Evolutionary conservation across 2,329 filamentous ascomycete species (phyloP).

Genomic region (Acrodontium crateriforme): DNA sequence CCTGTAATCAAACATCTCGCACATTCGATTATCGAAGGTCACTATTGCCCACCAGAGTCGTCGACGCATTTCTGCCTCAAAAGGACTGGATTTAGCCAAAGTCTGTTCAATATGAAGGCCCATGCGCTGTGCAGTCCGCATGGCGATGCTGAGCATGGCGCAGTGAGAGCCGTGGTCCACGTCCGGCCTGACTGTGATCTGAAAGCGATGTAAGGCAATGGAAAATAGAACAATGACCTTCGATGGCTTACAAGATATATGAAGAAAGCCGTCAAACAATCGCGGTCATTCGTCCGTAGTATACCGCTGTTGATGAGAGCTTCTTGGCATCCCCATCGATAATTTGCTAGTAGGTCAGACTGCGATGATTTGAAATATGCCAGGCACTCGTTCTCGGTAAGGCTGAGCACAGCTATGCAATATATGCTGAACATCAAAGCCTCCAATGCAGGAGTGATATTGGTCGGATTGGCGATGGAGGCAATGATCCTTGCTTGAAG

Average conservation of each 20-base stretch:
- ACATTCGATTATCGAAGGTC: constrained; percentile 53
- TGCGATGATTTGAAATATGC: constrained; percentile 1
- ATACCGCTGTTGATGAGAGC: constrained; percentile 31
- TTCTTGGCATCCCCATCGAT: constrained; percentile 35
- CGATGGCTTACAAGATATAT: constrained; percentile 43
- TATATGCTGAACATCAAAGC: constrained; percentile 9
- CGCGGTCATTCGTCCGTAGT: constrained; percentile 27
- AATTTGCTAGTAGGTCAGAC: constrained; percentile 2
- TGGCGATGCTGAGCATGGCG: constrained; percentile 5
- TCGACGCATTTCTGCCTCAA: constrained; percentile 9
- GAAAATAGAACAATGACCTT: no score
- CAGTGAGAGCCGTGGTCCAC: constrained; percentile 3
- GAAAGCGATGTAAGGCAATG: no score
- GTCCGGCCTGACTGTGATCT: no score
- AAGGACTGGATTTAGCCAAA: constrained; percentile 1
- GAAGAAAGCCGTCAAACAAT: constrained; percentile 38
- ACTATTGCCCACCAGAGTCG: constrained; percentile 37
- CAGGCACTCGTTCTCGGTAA: constrained; percentile 25
- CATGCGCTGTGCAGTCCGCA: constrained; percentile 8
- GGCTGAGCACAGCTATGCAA: constrained; percentile 4
- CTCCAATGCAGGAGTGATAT: constrained; percentile 35
- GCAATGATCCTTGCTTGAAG: constrained; percentile 51
- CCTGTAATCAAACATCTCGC: no score
- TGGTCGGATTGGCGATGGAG: constrained; percentile 43
- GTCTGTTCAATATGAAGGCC: constrained; percentile 5